phyloP scores from a whole-genome alignment of 345 rosid species.

The Passiflora organensis region DNA sequence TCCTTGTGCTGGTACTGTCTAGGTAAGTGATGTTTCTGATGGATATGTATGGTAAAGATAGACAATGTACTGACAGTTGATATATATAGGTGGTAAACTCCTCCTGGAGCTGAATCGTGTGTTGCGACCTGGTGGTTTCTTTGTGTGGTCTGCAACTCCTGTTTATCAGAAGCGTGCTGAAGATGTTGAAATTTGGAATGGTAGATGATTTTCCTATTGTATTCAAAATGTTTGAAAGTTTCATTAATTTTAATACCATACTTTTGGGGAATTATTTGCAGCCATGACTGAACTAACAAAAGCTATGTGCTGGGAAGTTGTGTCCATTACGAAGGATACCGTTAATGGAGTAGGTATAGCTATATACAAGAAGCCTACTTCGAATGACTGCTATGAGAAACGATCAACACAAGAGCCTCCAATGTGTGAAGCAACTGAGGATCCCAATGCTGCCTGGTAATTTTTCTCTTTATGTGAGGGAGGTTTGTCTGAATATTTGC shows the following conservation, averaged over 20 bases:
- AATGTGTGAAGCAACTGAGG: constrained; percentile 69
- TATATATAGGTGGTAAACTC: constrained; percentile 71
- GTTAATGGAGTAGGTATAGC: constrained; percentile 76
- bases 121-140: constrained; percentile 84
- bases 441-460: constrained; percentile 92
- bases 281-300: constrained; percentile 75
- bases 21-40: too few species aligned
- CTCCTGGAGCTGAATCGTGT: constrained; percentile 86
- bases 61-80: not conserved
- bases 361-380: constrained; percentile 66
- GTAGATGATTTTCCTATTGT: constrained; percentile 30
- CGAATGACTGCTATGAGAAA: constrained; percentile 73
- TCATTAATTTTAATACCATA: not conserved
- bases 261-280: constrained; percentile 35
- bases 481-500: not conserved
- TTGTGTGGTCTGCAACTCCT: constrained; percentile 98
- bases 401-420: constrained; percentile 73
- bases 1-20: too few species aligned
- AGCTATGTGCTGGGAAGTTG: constrained; percentile 87
- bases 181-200: constrained; percentile 88
- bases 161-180: constrained; percentile 73
- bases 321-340: constrained; percentile 64
- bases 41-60: too few species aligned
- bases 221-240: constrained; percentile 21
- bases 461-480: not conserved